Evolutionary conservation across 139 green algal genomes (phyloP), one percentile per base, ranked within the genome.

Genomic region (Tetraselmis chui): DNA sequence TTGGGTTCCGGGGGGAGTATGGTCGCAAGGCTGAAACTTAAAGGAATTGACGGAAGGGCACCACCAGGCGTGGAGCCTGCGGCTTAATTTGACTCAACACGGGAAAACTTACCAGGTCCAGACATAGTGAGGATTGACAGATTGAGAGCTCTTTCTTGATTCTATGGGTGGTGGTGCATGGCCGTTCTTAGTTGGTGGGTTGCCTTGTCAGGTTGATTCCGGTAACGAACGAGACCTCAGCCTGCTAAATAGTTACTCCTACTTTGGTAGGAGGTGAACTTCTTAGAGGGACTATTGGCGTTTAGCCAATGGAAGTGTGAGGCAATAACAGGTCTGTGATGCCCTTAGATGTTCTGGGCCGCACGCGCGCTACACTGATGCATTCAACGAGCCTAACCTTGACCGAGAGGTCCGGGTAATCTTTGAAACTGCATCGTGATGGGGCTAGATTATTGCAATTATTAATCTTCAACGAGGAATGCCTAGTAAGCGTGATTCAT

Each of bases 271-370:
- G 79, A 85, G 87, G 92, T 91, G 78, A 89, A 93, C 93, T 97
- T 96, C 93, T 97, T 97, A 97, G 92, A 96, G 93, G 93, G 94
- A 95, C 93, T 95, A 91, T 97, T 92, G 93, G 93, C 90, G 93
- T 95, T 90, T 95, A 97, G 89, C 91, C 93, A 91, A 94, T 94
- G 93, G 93, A 97, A 97, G 93, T 96, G 93, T 97, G 94, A 97
- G 94, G 94, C 94, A 94, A 97, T 96, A 97, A 98, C 94, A 98
- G 94, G 94, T 98, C 94, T 98, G 94, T 98, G 95, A 98, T 98
- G 95, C 95, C 95, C 95, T 98, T 97, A 97, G 93, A 97, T 98
- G 94, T 97, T 97, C 94, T 97, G 94, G 94, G 93, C 93, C 94
- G 95, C 95, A 98, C 94, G 95, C 95, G 94, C 95, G 94, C 94